A percentile compares a stretch with the other conserved stretches of the same genome.
Evolutionary conservation across 2,329 filamentous ascomycete genomes (phyloP).

Genomic region (Trichoderma citrinoviride): DNA sequence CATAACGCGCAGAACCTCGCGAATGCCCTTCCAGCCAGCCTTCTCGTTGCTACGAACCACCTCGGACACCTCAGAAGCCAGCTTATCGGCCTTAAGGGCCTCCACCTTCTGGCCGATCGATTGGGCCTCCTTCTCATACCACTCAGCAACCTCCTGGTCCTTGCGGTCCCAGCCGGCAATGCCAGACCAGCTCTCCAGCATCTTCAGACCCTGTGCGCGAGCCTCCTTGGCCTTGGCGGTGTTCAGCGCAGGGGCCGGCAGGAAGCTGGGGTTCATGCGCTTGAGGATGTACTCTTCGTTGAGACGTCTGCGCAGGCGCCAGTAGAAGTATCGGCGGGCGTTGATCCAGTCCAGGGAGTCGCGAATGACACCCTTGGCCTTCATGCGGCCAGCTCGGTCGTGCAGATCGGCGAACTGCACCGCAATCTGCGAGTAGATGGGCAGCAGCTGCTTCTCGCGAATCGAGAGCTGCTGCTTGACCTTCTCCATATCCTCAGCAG

Average conservation of each 20-base stretch:
- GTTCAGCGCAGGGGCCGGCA: conserved; percentile 34
- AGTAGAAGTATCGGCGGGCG: conserved; percentile 97
- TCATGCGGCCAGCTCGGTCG: conserved; percentile 95
- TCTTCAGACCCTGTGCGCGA: conserved; percentile 67
- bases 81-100: conserved; percentile 71
- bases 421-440: conserved; percentile 93
- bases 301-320: conserved; percentile 92
- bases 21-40: conserved; percentile 79
- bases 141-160: conserved; percentile 81
- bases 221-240: conserved; percentile 47
- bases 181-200: conserved; percentile 79
- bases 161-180: conserved; percentile 73
- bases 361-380: conserved; percentile 94
- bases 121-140: conserved; percentile 96
- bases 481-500: conserved; percentile 69
- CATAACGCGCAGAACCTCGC: conserved; percentile 81
- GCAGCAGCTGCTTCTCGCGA: conserved; percentile 84
- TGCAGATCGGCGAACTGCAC: conserved; percentile 96
- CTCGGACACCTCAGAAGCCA: conserved; percentile 46
- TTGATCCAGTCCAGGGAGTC: conserved; percentile 81
- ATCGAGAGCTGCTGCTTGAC: conserved; percentile 81
- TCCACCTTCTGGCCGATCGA: conserved; percentile 81
- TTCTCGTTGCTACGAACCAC: conserved; percentile 52
- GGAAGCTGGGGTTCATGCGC: conserved; percentile 63
- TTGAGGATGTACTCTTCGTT: conserved; percentile 98